Evolutionary conservation across 164 flowering plant species (phyloP).

Genomic region (Umbellularia californica): DNA sequence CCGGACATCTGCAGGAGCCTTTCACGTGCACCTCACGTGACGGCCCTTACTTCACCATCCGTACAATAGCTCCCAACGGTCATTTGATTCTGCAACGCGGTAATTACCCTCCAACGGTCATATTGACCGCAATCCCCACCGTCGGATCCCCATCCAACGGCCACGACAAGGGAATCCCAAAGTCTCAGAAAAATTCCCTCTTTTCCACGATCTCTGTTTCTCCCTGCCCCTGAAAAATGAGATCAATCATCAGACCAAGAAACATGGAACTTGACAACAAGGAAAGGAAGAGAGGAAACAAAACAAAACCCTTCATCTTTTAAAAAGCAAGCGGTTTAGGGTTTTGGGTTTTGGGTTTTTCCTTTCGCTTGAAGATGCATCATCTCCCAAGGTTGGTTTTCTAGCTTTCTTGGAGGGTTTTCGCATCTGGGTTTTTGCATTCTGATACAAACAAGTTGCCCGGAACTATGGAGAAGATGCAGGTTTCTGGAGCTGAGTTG

Average conservation of each 20-base stretch:
- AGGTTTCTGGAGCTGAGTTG: slow-evolving; percentile 28
- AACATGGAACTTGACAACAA: slow-evolving; percentile 18
- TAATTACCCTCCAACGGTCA: slow-evolving; percentile 56
- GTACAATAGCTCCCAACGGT: slow-evolving; percentile 29
- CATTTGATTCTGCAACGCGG: slow-evolving; percentile 4
- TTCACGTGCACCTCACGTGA: slow-evolving; percentile 24
- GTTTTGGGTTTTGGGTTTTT: slow-evolving; percentile 13
- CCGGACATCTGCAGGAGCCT: slow-evolving; percentile 3
- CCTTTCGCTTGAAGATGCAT: slow-evolving; percentile 8
- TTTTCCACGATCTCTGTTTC: slow-evolving; percentile 14
- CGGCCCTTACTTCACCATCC: slow-evolving; percentile 18
- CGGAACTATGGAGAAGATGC: slow-evolving; percentile 29
- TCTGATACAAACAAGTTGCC: slow-evolving; percentile 13
- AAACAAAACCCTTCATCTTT: not conserved
- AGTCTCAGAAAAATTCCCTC: slow-evolving; percentile 15
- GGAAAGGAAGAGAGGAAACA: not conserved
- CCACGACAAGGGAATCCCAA: slow-evolving; percentile 9
- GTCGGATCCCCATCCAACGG: slow-evolving; percentile 49
- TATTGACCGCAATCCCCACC: slow-evolving; percentile 39
- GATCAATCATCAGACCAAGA: slow-evolving; percentile 21
- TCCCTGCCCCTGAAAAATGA: slow-evolving; percentile 19
- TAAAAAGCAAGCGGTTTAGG: slow-evolving; percentile 10
- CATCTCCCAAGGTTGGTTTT: slow-evolving; percentile 18
- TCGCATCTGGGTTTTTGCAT: slow-evolving; percentile 18
- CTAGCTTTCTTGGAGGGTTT: slow-evolving; percentile 18